Base-by-base conservation (phyloP, 257 asterid genomes). In the Anisodus tanguticus region DNA sequence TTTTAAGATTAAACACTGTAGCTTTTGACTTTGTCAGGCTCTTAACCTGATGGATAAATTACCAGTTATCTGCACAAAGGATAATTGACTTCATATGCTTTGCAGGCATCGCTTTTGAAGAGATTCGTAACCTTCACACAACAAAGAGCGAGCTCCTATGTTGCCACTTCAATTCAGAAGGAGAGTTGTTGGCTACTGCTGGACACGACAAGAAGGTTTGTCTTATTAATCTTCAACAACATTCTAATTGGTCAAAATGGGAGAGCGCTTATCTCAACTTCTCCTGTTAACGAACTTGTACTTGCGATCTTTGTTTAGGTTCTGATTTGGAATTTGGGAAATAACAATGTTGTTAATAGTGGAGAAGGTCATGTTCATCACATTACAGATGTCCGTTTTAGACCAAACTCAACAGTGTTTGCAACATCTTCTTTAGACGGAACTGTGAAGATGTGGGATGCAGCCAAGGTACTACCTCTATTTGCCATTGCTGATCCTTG, bases 121-220 rank as follows among this genome's bases (percentile, higher is more conserved):
- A 71, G 76, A 13, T 78, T 43, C 68, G 74, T 60, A 84, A 86
- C 83, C 69, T 89, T 77, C 86, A 79, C 49, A 86, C 89, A 22
- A 86, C 88, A 31, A 31, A 31, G 37, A 58, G 49, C 90, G 88
- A 89, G 88, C 86, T 92, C 55, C 82, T 83, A 12, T 86, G 91
- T 69, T 92, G 93, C 79, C 88, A 89, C 86, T 90, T 92, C 74
- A 85, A 92, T 71, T 60, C 89, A 43, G 22, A 78, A 9, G 90
- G 92, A 68, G 85, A 80, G 83, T 87, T 85, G 68, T 85, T 92
- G 63, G 93, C 90, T 79, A 84, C 89, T 84, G 95, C 90, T 31
- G 35, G 35, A 31, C 35, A 31, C 35, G 35, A 31, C 35, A 31
- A 31, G 35, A 31, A 31, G 35, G 35, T 31, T 31, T 31, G 35